A percentile compares a stretch with the other conserved stretches of the same genome.
Evolutionary conservation across 345 rosid genomes (phyloP).

Genomic region (Kernera saxatilis): DNA sequence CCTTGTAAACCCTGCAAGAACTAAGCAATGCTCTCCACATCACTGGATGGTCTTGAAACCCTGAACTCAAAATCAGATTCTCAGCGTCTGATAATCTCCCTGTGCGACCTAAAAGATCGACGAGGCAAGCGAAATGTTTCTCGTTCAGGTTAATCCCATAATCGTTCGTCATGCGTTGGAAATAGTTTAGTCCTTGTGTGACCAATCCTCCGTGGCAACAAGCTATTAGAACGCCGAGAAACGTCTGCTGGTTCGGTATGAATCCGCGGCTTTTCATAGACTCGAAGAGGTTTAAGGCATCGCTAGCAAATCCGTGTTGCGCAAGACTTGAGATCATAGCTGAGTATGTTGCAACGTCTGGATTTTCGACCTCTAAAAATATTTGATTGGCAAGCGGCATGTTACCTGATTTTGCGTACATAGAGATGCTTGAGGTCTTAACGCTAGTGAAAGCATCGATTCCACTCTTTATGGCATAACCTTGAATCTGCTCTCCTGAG

Average conservation of each 20-base stretch:
- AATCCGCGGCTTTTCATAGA: slow-evolving; percentile 31
- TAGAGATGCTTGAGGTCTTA: slow-evolving; percentile 43
- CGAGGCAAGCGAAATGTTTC: slow-evolving; percentile 46
- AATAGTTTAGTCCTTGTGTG: slow-evolving; percentile 36
- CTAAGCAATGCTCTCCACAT: slow-evolving; percentile 53
- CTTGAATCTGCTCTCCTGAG: slow-evolving; percentile 46
- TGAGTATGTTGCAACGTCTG: slow-evolving; percentile 47
- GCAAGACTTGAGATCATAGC: slow-evolving; percentile 47
- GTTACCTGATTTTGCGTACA: slow-evolving; percentile 53
- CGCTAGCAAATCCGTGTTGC: slow-evolving; percentile 41
- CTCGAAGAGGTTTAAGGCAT: slow-evolving; percentile 40
- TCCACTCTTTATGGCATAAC: slow-evolving; percentile 43
- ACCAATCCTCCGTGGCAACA: slow-evolving; percentile 55
- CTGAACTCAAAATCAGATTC: slow-evolving; percentile 34
- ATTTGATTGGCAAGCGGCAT: slow-evolving; percentile 27
- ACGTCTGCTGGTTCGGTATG: slow-evolving; percentile 38
- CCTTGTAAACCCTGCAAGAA: slow-evolving; percentile 41
- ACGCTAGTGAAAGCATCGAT: slow-evolving; percentile 36
- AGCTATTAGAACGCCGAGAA: slow-evolving; percentile 43
- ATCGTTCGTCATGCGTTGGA: slow-evolving; percentile 38
- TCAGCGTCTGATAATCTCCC: slow-evolving; percentile 46
- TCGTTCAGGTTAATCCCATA: slow-evolving; percentile 22
- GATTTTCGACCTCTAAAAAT: slow-evolving; percentile 34
- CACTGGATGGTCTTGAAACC: slow-evolving; percentile 38
- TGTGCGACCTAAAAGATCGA: slow-evolving; percentile 42